A percentile compares a stretch with the other conserved stretches of the same genome.
These are phyloP conservation scores for Luzula sylvatica DNA, from an alignment of 176 grass and related monocot genomes.

Conservation along the genomic window DNA sequence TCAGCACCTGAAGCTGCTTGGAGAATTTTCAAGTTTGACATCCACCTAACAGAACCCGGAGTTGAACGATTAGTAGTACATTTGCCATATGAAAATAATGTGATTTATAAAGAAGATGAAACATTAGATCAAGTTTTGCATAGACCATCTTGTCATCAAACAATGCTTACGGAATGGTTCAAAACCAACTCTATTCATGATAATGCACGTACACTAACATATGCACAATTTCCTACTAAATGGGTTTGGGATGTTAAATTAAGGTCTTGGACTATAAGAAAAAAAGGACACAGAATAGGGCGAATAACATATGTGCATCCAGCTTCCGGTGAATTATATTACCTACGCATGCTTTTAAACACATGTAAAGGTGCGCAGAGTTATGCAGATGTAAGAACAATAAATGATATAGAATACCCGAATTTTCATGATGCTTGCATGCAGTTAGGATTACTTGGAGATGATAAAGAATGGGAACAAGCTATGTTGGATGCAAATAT, in stretches of 20 bases:
- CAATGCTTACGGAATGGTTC: too few relatives aligned
- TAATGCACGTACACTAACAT: too few relatives aligned
- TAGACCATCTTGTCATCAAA: background rate
- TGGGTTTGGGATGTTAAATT: background rate
- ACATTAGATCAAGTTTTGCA: background rate
- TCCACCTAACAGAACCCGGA: background rate
- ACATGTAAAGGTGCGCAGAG: too few relatives aligned
- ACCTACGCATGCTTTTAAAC: slow-evolving; percentile 9
- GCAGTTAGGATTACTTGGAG: background rate
- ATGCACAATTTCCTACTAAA: background rate
- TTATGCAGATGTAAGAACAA: background rate
- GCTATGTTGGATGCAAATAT: background rate
- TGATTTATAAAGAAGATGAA: background rate
- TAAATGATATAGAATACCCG: background rate
- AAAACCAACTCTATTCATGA: too few relatives aligned
- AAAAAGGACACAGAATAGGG: background rate
- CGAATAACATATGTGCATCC: background rate
- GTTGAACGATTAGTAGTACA: too few relatives aligned
- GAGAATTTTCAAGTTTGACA: background rate
- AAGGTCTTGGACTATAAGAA: background rate
- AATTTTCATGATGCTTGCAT: too few relatives aligned
- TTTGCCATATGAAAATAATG: background rate
- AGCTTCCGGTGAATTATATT: background rate
- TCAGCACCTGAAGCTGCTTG: background rate
- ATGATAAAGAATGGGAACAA: background rate